Evolutionary conservation across 2,329 filamentous ascomycete genomes (phyloP).

Genomic region (Claviceps humidiphila): DNA sequence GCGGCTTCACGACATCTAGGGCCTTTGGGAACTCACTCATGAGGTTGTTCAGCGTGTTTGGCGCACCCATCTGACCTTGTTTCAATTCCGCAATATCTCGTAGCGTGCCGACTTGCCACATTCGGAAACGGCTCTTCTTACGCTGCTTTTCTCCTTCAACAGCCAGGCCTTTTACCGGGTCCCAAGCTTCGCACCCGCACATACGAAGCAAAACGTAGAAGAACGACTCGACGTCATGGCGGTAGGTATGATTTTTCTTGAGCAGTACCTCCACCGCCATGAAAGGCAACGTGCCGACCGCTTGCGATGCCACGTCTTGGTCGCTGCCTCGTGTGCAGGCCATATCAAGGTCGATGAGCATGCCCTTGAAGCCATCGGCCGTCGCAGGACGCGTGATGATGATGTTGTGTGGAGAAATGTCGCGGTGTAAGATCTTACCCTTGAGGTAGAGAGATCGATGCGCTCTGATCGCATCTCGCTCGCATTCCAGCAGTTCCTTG

Average conservation of each 20-base stretch:
- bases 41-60: too few species aligned
- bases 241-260: constrained; percentile 14
- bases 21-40: too few species aligned
- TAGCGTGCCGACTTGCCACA: too few species aligned
- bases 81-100: too few species aligned
- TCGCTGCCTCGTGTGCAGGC: constrained; percentile 9
- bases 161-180: not conserved
- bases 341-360: constrained; percentile 12
- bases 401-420: constrained; percentile 3
- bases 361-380: constrained; percentile 13
- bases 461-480: constrained; percentile 5
- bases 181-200: constrained; percentile 7
- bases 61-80: too few species aligned
- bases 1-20: too few species aligned
- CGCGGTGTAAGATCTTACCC: constrained; percentile 4
- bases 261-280: constrained; percentile 22
- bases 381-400: constrained; percentile 1
- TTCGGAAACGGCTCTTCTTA: too few species aligned
- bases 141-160: not conserved
- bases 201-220: constrained; percentile 10
- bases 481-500: not conserved
- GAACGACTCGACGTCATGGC: constrained; percentile 7
- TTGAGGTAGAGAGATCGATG: constrained; percentile 3
- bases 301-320: constrained; percentile 13
- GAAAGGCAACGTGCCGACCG: constrained; percentile 18